Evolutionary conservation across 2,329 filamentous ascomycete genomes (phyloP).

Genomic region (Fusarium nygamai): DNA sequence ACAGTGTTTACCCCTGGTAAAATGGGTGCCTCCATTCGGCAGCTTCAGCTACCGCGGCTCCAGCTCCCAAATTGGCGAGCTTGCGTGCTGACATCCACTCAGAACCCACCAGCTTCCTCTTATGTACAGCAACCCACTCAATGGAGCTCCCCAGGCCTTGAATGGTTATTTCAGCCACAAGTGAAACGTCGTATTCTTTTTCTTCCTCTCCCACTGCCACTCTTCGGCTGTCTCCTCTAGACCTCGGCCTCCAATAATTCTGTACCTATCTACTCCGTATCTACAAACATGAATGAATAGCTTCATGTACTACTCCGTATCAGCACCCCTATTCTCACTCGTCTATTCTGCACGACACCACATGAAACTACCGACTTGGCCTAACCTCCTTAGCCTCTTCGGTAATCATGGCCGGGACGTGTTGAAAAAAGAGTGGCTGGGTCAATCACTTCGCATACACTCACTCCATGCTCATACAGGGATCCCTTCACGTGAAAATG

Average conservation of each 20-base stretch:
- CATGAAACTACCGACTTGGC: slow-evolving; percentile 31
- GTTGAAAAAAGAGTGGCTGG: slow-evolving; percentile 36
- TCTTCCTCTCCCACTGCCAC: not conserved
- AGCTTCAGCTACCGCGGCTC: slow-evolving; percentile 29
- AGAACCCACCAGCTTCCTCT: slow-evolving; percentile 23
- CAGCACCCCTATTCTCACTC: not conserved
- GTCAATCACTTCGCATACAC: slow-evolving; percentile 4
- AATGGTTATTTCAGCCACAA: not conserved
- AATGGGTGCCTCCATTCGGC: slow-evolving; percentile 18
- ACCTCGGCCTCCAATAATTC: not conserved
- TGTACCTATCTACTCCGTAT: not conserved
- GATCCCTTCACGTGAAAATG: slow-evolving; percentile 34
- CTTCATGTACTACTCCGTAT: not conserved
- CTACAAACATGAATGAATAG: not conserved
- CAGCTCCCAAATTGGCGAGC: slow-evolving; percentile 26
- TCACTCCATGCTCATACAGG: slow-evolving; percentile 1
- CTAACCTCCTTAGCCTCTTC: slow-evolving; percentile 26
- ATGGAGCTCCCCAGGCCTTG: not conserved
- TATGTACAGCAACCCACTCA: slow-evolving; percentile 1
- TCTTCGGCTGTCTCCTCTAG: not conserved
- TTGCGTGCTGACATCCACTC: slow-evolving; percentile 23
- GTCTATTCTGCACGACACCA: slow-evolving; percentile 22
- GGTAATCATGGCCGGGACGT: slow-evolving; percentile 29
- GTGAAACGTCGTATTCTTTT: not conserved
- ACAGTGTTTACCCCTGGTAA: slow-evolving; percentile 33